A percentile compares a stretch with the other conserved stretches of the same genome.
These are phyloP conservation scores for Dentiscutata heterogama DNA, from an alignment of 371 early-diverging fungal species.

Conservation along the genomic window DNA sequence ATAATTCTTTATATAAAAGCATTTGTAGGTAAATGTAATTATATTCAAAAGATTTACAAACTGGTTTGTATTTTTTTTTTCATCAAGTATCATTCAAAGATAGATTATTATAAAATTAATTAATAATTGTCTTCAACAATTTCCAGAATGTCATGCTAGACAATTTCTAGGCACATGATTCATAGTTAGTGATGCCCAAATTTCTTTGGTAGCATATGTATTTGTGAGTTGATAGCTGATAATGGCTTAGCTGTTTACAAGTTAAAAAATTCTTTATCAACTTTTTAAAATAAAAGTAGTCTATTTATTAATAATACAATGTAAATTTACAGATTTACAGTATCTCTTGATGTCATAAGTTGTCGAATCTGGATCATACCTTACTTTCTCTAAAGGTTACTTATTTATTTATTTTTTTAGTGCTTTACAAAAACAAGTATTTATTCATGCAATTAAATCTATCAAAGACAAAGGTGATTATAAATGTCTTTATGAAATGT, in stretches of 20 bases:
- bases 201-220: neutral
- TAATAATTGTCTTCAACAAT: neutral
- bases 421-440: neutral
- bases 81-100: too few relatives aligned
- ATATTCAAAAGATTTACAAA: neutral
- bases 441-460: neutral
- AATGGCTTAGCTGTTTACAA: neutral
- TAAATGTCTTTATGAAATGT: neutral
- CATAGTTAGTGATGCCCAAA: neutral
- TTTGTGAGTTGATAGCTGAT: neutral
- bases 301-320: neutral
- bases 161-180: neutral
- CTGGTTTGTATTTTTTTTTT: neutral
- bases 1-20: too few relatives aligned
- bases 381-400: neutral
- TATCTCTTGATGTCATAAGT: neutral
- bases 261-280: neutral
- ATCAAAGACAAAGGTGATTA: conserved; percentile 3
- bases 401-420: too few relatives aligned
- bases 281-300: neutral
- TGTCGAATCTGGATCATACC: neutral
- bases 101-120: neutral
- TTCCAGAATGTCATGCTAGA: conserved; percentile 9
- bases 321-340: neutral
- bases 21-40: neutral